Evolutionary conservation across 2,329 filamentous ascomycete species (phyloP), one percentile per base, ranked within the genome.

Genomic region (Hirsutella rhossiliensis): DNA sequence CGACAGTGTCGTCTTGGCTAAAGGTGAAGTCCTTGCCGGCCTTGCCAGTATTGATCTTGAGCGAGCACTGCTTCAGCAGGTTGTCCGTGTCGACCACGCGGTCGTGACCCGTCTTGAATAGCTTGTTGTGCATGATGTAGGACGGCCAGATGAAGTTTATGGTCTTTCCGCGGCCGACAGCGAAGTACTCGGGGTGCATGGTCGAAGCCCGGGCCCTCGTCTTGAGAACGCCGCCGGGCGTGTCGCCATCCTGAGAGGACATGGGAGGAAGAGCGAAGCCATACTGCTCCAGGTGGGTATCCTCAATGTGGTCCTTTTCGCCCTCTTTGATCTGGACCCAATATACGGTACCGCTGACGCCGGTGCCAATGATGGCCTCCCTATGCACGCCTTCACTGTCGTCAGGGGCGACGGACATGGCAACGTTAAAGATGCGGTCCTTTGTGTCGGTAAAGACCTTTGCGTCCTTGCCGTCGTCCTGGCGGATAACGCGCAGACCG

Each of bases 11-110:
- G 62, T 98, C 92, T 62, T 94, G 89, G 63, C 90, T 96, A 66
- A 98, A 98, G 40, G 82, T 84, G 61, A 98, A 98, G 62, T 98
- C 92, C 64, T 98, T 98, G 50, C 89, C 92, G 52, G 92, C 90
- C 70, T 98, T 98, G 54, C 90, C 92, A 49, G 89, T 97, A 54
- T 90, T 87, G 64, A 98, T 95, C 65, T 89, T 94, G 51, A 97
- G 71, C 41, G 85, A 85, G 57, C 86, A 89, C 59, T 96, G 84
- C 58, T 82, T 82, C 52, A 92, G 78, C 50, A 94, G 87, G 57
- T 80, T 84, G 60, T 95, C 88, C 0, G 86, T 92, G 59, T 96
- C 85, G 48, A 95, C 87, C 43, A 80, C 69, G 38, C 78, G 77
- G 53, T 81, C 78, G 51, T 78, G 74, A 27, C 75, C 76, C 41